A percentile compares a stretch with the other conserved stretches of the same genome.
Evolutionary conservation across 441 rosid species (phyloP).

Genomic region (Biscutella laevigata): DNA sequence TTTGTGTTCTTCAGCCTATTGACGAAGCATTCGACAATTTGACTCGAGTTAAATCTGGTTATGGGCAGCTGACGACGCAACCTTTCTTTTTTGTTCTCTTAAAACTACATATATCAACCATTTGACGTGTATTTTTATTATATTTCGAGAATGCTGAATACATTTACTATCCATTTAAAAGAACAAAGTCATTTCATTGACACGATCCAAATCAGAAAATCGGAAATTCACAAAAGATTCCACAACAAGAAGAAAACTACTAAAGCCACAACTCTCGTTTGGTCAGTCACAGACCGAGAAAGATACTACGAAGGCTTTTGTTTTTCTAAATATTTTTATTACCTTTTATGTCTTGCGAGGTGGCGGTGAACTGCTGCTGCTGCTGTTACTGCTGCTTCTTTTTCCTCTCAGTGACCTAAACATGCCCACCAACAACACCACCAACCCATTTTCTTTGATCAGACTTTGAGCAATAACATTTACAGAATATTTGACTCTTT

Average conservation of each 20-base stretch:
- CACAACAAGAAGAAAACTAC: too few species aligned
- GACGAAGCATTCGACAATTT: too few species aligned
- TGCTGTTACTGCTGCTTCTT: slow-evolving; percentile 31
- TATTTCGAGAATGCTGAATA: not conserved
- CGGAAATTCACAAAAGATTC: not conserved
- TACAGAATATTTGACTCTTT: not conserved
- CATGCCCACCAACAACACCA: slow-evolving; percentile 1
- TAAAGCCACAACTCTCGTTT: slow-evolving; percentile 12
- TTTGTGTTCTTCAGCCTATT: too few species aligned
- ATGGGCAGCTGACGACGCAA: too few species aligned
- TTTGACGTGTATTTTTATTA: too few species aligned
- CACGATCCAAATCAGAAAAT: too few species aligned
- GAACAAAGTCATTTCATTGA: not conserved
- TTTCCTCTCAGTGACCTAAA: slow-evolving; percentile 26
- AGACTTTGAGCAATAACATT: not conserved
- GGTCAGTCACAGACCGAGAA: not conserved
- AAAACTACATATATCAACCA: too few species aligned
- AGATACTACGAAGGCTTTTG: not conserved
- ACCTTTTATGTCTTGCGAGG: slow-evolving; percentile 27
- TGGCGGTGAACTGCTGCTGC: slow-evolving; percentile 27
- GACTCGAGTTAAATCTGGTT: too few species aligned
- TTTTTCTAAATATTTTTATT: not conserved
- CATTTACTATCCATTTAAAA: not conserved
- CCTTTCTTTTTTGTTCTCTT: too few species aligned
- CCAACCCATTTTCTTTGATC: not conserved